These are phyloP conservation scores for Ochromonas danica DNA, from an alignment of 108 stramenopile species.

Conservation along the genomic window DNA sequence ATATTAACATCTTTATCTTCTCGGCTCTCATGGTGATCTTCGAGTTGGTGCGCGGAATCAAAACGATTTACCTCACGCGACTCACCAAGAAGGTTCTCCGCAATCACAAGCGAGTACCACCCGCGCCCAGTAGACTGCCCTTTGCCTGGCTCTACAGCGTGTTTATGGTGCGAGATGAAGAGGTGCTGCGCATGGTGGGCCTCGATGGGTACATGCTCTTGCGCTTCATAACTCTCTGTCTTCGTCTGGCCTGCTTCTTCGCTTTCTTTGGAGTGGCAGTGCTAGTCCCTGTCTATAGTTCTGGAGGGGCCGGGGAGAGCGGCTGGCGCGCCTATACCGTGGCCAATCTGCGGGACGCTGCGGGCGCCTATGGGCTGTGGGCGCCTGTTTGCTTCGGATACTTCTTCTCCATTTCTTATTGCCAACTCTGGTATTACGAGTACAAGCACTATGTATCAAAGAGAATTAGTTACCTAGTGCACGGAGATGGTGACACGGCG, in stretches of 20 bases:
- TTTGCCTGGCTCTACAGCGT: conserved; percentile 22
- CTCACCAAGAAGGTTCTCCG: not conserved
- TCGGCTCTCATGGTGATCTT: conserved; percentile 28
- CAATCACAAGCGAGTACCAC: conserved; percentile 22
- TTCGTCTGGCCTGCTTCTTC: conserved; percentile 70
- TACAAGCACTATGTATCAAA: conserved; percentile 78
- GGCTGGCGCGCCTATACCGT: conserved; percentile 80
- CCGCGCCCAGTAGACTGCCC: not conserved
- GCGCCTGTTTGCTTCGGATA: conserved; percentile 74
- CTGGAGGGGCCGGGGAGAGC: conserved; percentile 39
- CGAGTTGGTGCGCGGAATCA: conserved; percentile 20
- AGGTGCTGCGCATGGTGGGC: conserved; percentile 59
- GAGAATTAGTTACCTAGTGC: conserved; percentile 71
- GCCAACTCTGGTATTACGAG: conserved; percentile 76
- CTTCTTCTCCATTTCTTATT: conserved; percentile 70
- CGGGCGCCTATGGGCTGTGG: conserved; percentile 62
- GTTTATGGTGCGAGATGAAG: conserved; percentile 2
- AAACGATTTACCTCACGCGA: conserved; percentile 10
- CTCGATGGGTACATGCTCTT: conserved; percentile 88
- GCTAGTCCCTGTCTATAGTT: conserved; percentile 70
- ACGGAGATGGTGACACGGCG: conserved; percentile 53
- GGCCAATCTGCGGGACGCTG: conserved; percentile 66
- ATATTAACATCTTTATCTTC: conserved; percentile 36
- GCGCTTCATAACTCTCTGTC: conserved; percentile 76
- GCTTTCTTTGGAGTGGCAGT: conserved; percentile 72